Evolutionary conservation across 1,139 yeast genomes (phyloP).

Genomic region (Hyphopichia fennica): DNA sequence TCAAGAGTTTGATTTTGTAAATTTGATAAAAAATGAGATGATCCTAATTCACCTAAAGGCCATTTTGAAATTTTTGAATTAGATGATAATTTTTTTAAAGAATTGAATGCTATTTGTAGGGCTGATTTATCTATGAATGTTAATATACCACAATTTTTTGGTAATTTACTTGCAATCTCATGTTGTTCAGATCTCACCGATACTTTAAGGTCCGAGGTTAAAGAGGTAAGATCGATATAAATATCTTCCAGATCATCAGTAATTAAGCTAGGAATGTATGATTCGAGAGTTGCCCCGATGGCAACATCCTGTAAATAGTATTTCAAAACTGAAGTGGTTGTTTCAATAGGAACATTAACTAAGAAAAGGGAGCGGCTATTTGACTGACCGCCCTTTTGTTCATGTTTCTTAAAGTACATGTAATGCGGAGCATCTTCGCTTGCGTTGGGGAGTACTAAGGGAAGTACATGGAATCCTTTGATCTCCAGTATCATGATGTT

Average conservation of each 20-base stretch:
- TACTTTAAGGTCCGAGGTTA: conserved; percentile 60
- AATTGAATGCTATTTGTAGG: conserved; percentile 61
- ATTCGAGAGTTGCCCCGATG: conserved; percentile 60
- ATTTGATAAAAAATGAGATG: conserved; percentile 28
- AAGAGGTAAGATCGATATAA: conserved; percentile 57
- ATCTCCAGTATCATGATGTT: conserved; percentile 29
- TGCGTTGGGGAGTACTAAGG: conserved; percentile 38
- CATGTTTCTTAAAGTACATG: conserved; percentile 66
- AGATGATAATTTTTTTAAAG: conserved; percentile 51
- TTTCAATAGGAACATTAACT: conserved; percentile 72
- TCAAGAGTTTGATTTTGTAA: conserved; percentile 40
- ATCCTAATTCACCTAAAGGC: conserved; percentile 32
- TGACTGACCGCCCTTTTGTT: conserved; percentile 28
- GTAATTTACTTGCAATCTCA: conserved; percentile 47
- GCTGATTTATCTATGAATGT: conserved; percentile 77
- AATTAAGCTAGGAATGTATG: conserved; percentile 36
- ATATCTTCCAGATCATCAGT: conserved; percentile 48
- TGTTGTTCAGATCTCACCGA: conserved; percentile 18
- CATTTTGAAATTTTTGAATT: conserved; percentile 24
- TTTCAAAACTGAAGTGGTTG: conserved; percentile 54
- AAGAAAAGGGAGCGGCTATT: conserved; percentile 56
- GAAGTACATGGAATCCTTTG: conserved; percentile 57
- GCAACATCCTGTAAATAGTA: conserved; percentile 60
- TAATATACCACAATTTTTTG: conserved; percentile 71
- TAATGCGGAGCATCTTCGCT: conserved; percentile 37